These are phyloP conservation scores for Botrytis squamosa DNA, from an alignment of 2,329 filamentous ascomycete species.

Conservation along the genomic window DNA sequence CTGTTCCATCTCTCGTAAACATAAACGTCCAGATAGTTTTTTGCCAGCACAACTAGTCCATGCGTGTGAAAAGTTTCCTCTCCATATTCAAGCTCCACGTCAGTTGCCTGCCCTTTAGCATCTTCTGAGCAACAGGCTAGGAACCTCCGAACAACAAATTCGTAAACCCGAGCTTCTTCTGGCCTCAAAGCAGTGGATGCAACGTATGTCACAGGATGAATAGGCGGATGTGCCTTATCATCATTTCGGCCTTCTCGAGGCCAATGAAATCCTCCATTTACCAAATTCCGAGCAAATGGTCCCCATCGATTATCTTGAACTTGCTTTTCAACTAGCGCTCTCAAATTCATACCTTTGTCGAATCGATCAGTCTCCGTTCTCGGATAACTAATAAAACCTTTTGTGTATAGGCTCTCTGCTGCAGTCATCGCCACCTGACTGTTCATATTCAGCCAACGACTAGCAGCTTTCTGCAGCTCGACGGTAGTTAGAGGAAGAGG, in stretches of 20 bases:
- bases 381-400: conserved; percentile 95
- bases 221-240: conserved; percentile 95
- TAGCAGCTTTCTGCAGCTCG: conserved; percentile 94
- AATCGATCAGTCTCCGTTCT: conserved; percentile 97
- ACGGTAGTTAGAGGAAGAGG: conserved; percentile 92
- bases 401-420: conserved; percentile 86
- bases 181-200: conserved; percentile 58
- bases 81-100: conserved; percentile 81
- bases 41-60: conserved; percentile 79
- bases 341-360: conserved; percentile 83
- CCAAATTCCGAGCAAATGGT: conserved; percentile 70
- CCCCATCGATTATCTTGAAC: conserved; percentile 76
- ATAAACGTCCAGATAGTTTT: conserved; percentile 94
- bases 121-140: conserved; percentile 95
- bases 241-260: conserved; percentile 85
- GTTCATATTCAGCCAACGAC: conserved; percentile 82
- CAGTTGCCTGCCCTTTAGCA: conserved; percentile 82
- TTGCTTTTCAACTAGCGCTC: conserved; percentile 79
- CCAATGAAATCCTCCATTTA: conserved; percentile 74
- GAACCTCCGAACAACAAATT: conserved; percentile 89
- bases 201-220: conserved; percentile 90
- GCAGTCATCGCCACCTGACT: conserved; percentile 86
- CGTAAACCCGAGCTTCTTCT: conserved; percentile 77
- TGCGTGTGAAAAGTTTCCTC: conserved; percentile 78
- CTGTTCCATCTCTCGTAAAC: conserved; percentile 96